Evolutionary conservation across 148 eudicot genomes (phyloP).

Genomic region (Fagopyrum homotropicum): DNA sequence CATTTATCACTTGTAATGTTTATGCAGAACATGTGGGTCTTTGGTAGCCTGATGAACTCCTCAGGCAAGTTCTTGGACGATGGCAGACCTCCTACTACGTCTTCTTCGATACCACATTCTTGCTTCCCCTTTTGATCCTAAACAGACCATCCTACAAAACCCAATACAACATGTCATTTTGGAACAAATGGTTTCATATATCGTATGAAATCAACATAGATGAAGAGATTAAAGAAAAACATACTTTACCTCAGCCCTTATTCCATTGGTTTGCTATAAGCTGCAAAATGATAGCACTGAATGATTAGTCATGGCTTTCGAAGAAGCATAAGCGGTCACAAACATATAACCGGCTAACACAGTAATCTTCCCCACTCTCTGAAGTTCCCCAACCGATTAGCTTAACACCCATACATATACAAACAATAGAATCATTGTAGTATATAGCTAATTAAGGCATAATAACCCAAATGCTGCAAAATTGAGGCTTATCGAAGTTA

Average conservation of each 20-base stretch:
- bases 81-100: slow-evolving; percentile 71
- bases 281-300: slow-evolving; percentile 30
- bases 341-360: slow-evolving; percentile 35
- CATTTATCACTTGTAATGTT: slow-evolving; percentile 2
- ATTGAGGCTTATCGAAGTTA: background rate
- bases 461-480: background rate
- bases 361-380: slow-evolving; percentile 79
- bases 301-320: slow-evolving; percentile 12
- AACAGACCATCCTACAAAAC: slow-evolving; percentile 81
- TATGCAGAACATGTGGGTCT: slow-evolving; percentile 17
- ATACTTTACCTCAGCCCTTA: slow-evolving; percentile 89
- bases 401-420: slow-evolving; percentile 34
- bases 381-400: slow-evolving; percentile 94
- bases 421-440: background rate
- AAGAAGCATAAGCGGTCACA: background rate
- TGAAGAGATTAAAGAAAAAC: slow-evolving; percentile 24
- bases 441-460: background rate
- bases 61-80: slow-evolving; percentile 52
- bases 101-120: slow-evolving; percentile 88
- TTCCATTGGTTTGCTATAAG: slow-evolving; percentile 95
- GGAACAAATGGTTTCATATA: too few relatives aligned
- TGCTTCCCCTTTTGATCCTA: slow-evolving; percentile 84
- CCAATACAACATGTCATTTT: background rate
- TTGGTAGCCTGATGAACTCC: slow-evolving; percentile 5
- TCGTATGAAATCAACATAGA: background rate